A percentile compares a stretch with the other conserved stretches of the same genome.
These are phyloP conservation scores for Dunaliella primolecta DNA, from an alignment of 139 green algal species.

Conservation along the genomic window DNA sequence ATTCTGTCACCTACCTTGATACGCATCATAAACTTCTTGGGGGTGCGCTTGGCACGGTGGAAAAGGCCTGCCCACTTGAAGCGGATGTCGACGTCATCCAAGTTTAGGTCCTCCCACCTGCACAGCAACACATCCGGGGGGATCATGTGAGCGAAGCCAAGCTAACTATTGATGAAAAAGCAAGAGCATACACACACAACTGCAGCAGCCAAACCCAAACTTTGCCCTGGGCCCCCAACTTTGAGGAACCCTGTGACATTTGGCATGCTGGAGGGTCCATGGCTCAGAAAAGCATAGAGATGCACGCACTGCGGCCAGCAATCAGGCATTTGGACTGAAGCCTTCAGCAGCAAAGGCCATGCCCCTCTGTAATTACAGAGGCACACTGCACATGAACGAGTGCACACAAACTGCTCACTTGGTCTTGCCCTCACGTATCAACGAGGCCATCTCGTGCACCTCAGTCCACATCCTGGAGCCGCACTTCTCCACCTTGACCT, in stretches of 20 bases:
- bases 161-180: not conserved
- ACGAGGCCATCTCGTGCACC: constrained; percentile 41
- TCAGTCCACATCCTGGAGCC: constrained; percentile 76
- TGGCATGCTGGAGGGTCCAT: too few species aligned
- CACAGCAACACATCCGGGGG: not conserved
- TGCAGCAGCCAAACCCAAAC: not conserved
- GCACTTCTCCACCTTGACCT: constrained; percentile 81
- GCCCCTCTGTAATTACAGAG: too few species aligned
- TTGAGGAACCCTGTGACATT: too few species aligned
- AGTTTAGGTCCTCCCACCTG: constrained; percentile 69
- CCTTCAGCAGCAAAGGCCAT: too few species aligned
- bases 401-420: constrained; percentile 33
- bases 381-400: not conserved
- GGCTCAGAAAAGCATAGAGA: too few species aligned
- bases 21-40: constrained; percentile 97
- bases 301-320: too few species aligned
- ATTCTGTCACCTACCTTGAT: too few species aligned
- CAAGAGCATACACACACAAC: not conserved
- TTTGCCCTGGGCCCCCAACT: too few species aligned
- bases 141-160: not conserved
- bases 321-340: too few species aligned
- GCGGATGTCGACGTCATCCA: constrained; percentile 94
- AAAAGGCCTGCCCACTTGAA: constrained; percentile 98
- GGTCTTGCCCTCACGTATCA: constrained; percentile 74
- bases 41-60: constrained; percentile 89